Base-by-base conservation (phyloP, 2,329 filamentous ascomycete genomes). In the Fusarium temperatum region DNA sequence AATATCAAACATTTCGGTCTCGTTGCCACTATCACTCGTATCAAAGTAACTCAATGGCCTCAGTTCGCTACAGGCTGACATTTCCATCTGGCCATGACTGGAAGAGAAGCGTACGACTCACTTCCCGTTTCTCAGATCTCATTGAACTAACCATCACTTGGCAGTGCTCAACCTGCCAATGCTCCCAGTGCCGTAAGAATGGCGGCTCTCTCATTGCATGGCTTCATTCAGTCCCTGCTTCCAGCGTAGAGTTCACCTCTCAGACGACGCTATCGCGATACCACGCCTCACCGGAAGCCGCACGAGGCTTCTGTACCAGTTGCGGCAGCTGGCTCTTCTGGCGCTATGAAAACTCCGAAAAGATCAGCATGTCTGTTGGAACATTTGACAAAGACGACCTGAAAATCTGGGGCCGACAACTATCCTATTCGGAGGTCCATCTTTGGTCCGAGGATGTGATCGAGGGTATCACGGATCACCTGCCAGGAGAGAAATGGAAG, bases 161-260 rank as follows among this genome's bases (percentile, higher is more conserved):
- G 10, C 55, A 87, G 85, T 82, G 82, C 68, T 78, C 79, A 51
- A 87, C 85, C 12, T 90, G 87, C 77, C 87, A 89, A 73, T 89
- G 88, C 80, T 86, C 85, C 12, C 87, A 89, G 77, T 89, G 87
- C 79, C 87, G 88, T 76, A 86, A 86, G 64, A 83, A 85, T 67
- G 85, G 85, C 13, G 87, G 87, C 58, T 77, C 83, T 8, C 82
- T 89, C 60, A 79, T 88, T 74, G 81, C 84, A 69, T 79, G 81
- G 63, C 78, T 82, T 55, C 83, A 88, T 74, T 75, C 63, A 10
- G 74, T 87, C 1, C 82, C 82, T 9, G 51, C 75, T 60, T 77
- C 69, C 6, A 78, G 81, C 47, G 77, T 88, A 28, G 74, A 66
- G 6, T 87, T 81, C 77, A 78, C 78, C 8, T 77, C 79, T 32